These are phyloP conservation scores for Austroboletus novae-zelandiae DNA, from an alignment of 1,284 basidiomycete species.

Conservation along the genomic window DNA sequence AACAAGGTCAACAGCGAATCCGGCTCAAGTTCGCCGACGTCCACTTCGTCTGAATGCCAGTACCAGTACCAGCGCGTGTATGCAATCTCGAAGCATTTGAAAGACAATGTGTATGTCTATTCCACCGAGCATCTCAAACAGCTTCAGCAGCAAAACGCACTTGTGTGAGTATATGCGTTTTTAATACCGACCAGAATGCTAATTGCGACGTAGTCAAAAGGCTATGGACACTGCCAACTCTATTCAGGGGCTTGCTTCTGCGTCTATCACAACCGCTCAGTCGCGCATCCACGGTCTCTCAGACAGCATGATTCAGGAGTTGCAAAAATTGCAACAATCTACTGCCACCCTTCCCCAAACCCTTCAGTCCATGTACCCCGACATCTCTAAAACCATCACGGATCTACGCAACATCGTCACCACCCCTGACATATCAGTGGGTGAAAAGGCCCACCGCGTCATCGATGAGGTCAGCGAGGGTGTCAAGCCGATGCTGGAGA, in stretches of 20 bases:
- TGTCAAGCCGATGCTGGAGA: constrained; percentile 56
- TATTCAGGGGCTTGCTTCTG: constrained; percentile 56
- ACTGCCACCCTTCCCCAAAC: constrained; percentile 54
- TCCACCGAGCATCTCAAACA: constrained; percentile 71
- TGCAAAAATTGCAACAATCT: constrained; percentile 63
- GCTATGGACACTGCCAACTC: constrained; percentile 66
- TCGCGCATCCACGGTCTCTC: constrained; percentile 54
- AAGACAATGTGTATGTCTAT: constrained; percentile 59
- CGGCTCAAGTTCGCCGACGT: constrained; percentile 38
- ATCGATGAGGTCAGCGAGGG: constrained; percentile 55
- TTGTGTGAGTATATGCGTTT: constrained; percentile 49
- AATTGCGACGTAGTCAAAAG: constrained; percentile 48
- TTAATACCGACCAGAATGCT: constrained; percentile 6
- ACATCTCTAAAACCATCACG: constrained; percentile 46
- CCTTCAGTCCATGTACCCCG: constrained; percentile 51
- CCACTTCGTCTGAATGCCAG: constrained; percentile 41
- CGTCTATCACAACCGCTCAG: constrained; percentile 50
- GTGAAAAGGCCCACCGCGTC: constrained; percentile 57
- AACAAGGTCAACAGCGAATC: constrained; percentile 49
- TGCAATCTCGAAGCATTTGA: constrained; percentile 59
- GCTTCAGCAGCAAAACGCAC: constrained; percentile 60
- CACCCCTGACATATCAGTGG: constrained; percentile 48
- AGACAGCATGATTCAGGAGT: constrained; percentile 59
- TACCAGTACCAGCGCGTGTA: constrained; percentile 76
- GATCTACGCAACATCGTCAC: constrained; percentile 53